Percentiles rank a stretch among this genome's conserved stretches.
These are phyloP conservation scores for Cylindrodendrum hubeiense DNA, from an alignment of 2,329 filamentous ascomycete species.

Conservation along the genomic window DNA sequence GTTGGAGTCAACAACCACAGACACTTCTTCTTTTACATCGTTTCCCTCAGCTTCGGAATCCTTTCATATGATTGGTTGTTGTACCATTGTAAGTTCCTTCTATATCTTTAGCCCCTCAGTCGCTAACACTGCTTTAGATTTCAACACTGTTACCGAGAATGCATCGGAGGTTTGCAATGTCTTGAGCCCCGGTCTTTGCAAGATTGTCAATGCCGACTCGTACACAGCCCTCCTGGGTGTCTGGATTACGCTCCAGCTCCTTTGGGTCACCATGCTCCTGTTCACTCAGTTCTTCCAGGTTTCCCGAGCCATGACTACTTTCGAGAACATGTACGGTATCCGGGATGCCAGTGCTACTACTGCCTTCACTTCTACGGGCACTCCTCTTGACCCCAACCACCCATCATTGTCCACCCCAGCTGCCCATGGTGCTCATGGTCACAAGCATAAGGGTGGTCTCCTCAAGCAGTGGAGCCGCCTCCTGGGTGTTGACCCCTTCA, in stretches of 20 bases:
- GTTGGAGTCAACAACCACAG: conserved; percentile 96
- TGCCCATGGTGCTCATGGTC: conserved; percentile 59
- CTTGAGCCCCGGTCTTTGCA: conserved; percentile 81
- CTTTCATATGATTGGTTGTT: conserved; percentile 77
- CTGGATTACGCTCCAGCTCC: conserved; percentile 87
- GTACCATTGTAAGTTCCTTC: conserved; percentile 73
- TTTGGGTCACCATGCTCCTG: conserved; percentile 97
- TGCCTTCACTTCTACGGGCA: conserved; percentile 83
- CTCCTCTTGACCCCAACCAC: conserved; percentile 76
- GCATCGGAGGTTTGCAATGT: conserved; percentile 75
- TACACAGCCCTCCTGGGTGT: conserved; percentile 84
- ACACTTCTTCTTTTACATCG: conserved; percentile 92
- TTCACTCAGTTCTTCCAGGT: conserved; percentile 95
- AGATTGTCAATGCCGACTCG: conserved; percentile 81
- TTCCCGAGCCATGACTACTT: conserved; percentile 92
- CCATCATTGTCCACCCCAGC: conserved; percentile 69
- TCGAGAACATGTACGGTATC: conserved; percentile 93
- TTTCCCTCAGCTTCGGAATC: conserved; percentile 82
- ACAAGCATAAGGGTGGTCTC: conserved; percentile 73
- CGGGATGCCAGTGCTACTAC: conserved; percentile 72
- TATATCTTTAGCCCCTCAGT: background rate
- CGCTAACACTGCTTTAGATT: conserved; percentile 62
- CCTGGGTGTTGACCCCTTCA: conserved; percentile 92
- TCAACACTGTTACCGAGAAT: conserved; percentile 67
- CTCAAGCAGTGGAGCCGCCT: conserved; percentile 85